phyloP scores from a whole-genome alignment of 108 stramenopile genomes.

The Conticribra guillardii region DNA sequence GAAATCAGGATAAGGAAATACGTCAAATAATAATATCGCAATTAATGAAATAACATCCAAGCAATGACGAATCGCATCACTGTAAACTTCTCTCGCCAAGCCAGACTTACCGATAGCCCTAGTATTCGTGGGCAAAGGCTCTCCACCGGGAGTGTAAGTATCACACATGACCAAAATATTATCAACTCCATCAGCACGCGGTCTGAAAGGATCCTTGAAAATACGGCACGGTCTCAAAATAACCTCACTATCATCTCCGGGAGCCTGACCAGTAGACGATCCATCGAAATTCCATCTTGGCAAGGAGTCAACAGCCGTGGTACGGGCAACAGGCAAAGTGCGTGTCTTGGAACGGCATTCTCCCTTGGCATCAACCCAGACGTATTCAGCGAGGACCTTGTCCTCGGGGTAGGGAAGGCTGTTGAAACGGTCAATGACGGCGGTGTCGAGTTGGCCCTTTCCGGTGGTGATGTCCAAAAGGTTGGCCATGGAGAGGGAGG shows the following conservation, averaged over 20 bases:
- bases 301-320: conserved; percentile 56
- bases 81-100: too few relatives aligned
- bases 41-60: conserved; percentile 1
- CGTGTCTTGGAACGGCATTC: conserved; percentile 88
- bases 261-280: conserved; percentile 94
- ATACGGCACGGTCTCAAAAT: conserved; percentile 87
- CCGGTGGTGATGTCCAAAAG: conserved; percentile 58
- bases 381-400: conserved; percentile 86
- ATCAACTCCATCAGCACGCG: conserved; percentile 73
- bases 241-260: conserved; percentile 97
- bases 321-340: conserved; percentile 67
- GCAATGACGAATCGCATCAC: background rate
- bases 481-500: conserved; percentile 35
- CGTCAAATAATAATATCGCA: background rate
- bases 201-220: conserved; percentile 95
- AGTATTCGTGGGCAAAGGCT: conserved; percentile 84
- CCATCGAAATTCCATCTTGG: conserved; percentile 99
- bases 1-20: background rate
- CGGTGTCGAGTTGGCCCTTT: conserved; percentile 73
- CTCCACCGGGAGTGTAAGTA: conserved; percentile 91
- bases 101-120: conserved; percentile 78
- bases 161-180: conserved; percentile 98
- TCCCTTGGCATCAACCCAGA: conserved; percentile 92
- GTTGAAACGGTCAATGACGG: conserved; percentile 69
- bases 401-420: conserved; percentile 71